Evolutionary conservation across 352 stramenopile species (phyloP).

Genomic region (Pythium coloratum): DNA sequence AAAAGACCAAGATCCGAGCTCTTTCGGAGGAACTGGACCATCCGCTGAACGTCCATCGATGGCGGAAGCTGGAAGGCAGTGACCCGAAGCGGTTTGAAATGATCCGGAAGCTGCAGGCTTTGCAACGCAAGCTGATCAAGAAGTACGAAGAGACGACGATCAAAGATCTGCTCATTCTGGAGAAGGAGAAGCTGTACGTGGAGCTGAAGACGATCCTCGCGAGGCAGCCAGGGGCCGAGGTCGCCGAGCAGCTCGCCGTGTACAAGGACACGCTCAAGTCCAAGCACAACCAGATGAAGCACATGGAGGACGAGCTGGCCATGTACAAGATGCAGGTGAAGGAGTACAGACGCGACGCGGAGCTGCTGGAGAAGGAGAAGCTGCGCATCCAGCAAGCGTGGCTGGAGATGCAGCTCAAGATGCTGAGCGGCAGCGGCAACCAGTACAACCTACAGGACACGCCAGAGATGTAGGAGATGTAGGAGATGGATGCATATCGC

Average conservation of each 20-base stretch:
- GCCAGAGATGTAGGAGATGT: not conserved
- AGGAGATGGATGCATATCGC: not conserved
- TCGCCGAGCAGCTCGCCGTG: conserved; percentile 82
- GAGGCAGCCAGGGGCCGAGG: conserved; percentile 84
- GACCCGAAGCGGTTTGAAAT: conserved; percentile 90
- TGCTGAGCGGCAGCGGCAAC: conserved; percentile 8
- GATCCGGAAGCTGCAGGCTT: conserved; percentile 83
- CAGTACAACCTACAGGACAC: not conserved
- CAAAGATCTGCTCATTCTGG: conserved; percentile 72
- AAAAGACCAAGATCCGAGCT: conserved; percentile 87
- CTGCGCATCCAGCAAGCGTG: conserved; percentile 62
- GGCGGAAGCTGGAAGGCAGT: conserved; percentile 87
- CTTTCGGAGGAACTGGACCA: conserved; percentile 90
- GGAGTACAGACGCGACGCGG: conserved; percentile 70
- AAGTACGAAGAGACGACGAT: conserved; percentile 70
- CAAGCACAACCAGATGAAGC: conserved; percentile 74
- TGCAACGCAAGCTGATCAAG: conserved; percentile 87
- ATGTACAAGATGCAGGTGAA: conserved; percentile 94
- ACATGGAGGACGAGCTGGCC: conserved; percentile 90
- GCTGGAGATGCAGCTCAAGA: conserved; percentile 45
- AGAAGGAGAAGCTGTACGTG: conserved; percentile 92
- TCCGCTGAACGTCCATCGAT: conserved; percentile 91
- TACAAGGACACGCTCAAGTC: conserved; percentile 90
- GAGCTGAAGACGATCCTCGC: conserved; percentile 90
- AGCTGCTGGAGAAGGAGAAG: conserved; percentile 62